These are phyloP conservation scores for Lipomyces yamanashiensis DNA, from an alignment of 805 yeast genomes.

Conservation along the genomic window DNA sequence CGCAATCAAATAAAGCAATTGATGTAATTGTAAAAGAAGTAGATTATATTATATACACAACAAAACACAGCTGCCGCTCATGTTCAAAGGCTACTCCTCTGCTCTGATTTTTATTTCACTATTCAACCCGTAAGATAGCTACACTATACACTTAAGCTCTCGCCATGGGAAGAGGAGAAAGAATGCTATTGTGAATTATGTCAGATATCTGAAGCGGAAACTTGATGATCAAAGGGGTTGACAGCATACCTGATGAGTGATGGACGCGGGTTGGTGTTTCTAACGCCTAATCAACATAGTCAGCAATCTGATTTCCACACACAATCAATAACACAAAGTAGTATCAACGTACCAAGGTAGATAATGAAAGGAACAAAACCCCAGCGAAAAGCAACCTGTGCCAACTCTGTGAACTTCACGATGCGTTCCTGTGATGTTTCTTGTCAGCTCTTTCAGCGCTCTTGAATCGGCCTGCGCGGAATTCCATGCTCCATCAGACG, in stretches of 20 bases:
- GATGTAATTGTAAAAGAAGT: too few species aligned
- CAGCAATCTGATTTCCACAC: background rate
- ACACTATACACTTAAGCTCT: slow-evolving; percentile 11
- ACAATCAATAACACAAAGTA: background rate
- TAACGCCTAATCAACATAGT: slow-evolving; percentile 27
- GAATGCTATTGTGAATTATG: slow-evolving; percentile 15
- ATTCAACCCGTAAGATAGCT: too few species aligned
- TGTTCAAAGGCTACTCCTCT: background rate
- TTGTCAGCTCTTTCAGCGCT: background rate
- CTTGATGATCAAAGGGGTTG: background rate
- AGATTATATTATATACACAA: too few species aligned
- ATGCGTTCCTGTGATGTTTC: slow-evolving; percentile 72
- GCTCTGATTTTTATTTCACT: background rate
- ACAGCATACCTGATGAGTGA: slow-evolving; percentile 61
- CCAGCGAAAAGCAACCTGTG: slow-evolving; percentile 88
- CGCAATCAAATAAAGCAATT: too few species aligned
- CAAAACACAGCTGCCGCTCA: too few species aligned
- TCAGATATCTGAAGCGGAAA: background rate
- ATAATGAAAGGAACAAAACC: slow-evolving; percentile 96
- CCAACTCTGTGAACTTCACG: slow-evolving; percentile 75
- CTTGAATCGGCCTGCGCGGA: background rate
- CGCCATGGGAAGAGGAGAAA: slow-evolving; percentile 39
- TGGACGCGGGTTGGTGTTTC: slow-evolving; percentile 84
- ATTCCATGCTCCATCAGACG: background rate
- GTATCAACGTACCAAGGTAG: slow-evolving; percentile 60